Evolutionary conservation across 768 basidiomycete genomes (phyloP).

Genomic region (Suillus variegatus): DNA sequence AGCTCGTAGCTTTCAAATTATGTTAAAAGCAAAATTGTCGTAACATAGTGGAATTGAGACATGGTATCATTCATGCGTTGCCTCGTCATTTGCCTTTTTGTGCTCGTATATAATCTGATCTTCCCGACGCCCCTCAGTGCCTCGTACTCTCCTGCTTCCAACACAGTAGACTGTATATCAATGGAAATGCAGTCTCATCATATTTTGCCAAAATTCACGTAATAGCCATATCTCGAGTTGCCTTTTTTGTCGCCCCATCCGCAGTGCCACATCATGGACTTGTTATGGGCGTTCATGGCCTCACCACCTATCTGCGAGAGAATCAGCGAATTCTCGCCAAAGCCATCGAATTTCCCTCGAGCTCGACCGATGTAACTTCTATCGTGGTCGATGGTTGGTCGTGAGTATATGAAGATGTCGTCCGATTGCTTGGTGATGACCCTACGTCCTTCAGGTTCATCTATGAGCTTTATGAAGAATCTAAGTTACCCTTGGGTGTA

Average conservation of each 20-base stretch:
- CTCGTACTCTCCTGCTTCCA: too few species aligned
- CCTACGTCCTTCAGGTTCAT: conserved; percentile 58
- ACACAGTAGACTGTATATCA: too few species aligned
- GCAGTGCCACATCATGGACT: conserved; percentile 11
- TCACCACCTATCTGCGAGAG: conserved; percentile 53
- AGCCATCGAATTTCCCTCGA: conserved; percentile 31
- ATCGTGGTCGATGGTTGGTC: conserved; percentile 87
- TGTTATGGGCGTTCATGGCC: conserved; percentile 53
- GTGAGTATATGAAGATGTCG: conserved; percentile 50
- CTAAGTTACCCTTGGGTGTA: conserved; percentile 81
- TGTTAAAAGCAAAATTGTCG: too few species aligned
- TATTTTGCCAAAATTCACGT: background rate
- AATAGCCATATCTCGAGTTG: background rate
- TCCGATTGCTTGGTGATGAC: conserved; percentile 14
- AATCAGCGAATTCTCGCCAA: conserved; percentile 42
- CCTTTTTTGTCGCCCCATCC: conserved; percentile 6
- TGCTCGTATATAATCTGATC: too few species aligned
- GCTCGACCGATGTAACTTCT: conserved; percentile 32
- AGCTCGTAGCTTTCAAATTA: too few species aligned
- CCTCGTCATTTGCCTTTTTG: too few species aligned
- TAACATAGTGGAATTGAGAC: too few species aligned
- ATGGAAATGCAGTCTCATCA: too few species aligned
- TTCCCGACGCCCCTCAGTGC: too few species aligned
- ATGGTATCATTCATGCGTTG: too few species aligned
- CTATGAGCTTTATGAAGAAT: conserved; percentile 61